Percentiles rank a stretch among this genome's conserved stretches.
These are phyloP conservation scores for Sugiyamaella pinicola DNA, from an alignment of 1,139 yeast species.

Conservation along the genomic window DNA sequence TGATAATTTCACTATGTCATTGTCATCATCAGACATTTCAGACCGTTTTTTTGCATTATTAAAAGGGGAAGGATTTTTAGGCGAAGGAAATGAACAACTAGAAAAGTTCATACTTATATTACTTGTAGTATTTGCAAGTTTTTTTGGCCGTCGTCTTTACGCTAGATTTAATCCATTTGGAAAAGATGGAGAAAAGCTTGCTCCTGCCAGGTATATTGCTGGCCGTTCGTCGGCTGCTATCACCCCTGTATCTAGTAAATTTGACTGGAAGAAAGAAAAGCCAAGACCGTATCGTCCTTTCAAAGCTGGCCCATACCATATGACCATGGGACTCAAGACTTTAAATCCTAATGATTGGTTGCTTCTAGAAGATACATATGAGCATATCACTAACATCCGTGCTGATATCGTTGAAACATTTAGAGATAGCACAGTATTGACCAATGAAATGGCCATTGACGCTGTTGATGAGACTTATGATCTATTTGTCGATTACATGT, in stretches of 20 bases:
- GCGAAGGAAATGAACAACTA: slow-evolving; percentile 6
- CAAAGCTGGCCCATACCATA: slow-evolving; percentile 60
- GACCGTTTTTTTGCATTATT: not conserved
- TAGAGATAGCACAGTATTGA: slow-evolving; percentile 46
- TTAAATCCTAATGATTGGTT: slow-evolving; percentile 64
- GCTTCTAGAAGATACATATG: slow-evolving; percentile 65
- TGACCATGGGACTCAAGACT: slow-evolving; percentile 68
- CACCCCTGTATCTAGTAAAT: slow-evolving; percentile 31
- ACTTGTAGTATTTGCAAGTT: not conserved
- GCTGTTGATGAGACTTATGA: slow-evolving; percentile 63
- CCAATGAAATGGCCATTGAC: slow-evolving; percentile 49
- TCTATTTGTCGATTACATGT: slow-evolving; percentile 50
- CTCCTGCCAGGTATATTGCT: slow-evolving; percentile 9
- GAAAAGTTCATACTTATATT: slow-evolving; percentile 6
- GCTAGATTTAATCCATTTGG: slow-evolving; percentile 7
- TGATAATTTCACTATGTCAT: not conserved
- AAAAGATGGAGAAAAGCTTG: not conserved
- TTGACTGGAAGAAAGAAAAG: slow-evolving; percentile 49
- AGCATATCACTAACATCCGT: slow-evolving; percentile 50
- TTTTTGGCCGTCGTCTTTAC: not conserved
- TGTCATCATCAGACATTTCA: not conserved
- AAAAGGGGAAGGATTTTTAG: slow-evolving; percentile 13
- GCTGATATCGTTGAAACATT: slow-evolving; percentile 47
- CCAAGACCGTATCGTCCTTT: slow-evolving; percentile 64
- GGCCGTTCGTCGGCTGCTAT: slow-evolving; percentile 12